Percentiles rank a stretch among this genome's conserved stretches.
phyloP scores from a whole-genome alignment of 345 rosid genomes.

The Bruguiera gymnorhiza region DNA sequence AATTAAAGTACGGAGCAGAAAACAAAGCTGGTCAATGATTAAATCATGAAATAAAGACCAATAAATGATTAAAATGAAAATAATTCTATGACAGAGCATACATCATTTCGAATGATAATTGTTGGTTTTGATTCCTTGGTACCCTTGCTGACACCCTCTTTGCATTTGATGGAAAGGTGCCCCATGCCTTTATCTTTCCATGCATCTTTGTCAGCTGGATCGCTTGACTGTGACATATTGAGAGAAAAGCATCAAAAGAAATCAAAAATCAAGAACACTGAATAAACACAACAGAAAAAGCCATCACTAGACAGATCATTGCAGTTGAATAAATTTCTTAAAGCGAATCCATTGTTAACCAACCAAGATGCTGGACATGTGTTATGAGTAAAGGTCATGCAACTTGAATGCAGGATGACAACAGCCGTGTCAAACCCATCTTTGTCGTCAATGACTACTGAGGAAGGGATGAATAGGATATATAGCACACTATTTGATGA shows the following conservation, averaged over 20 bases:
- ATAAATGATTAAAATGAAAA: background rate
- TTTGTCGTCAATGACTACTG: no score
- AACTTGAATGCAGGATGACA: no score
- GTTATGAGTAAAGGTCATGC: no score
- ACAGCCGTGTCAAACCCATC: no score
- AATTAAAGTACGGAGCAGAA: background rate
- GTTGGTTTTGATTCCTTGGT: conserved; percentile 88
- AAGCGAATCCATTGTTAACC: background rate
- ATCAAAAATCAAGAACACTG: background rate
- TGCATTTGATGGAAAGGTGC: conserved; percentile 80
- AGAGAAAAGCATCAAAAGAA: conserved; percentile 2
- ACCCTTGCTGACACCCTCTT: conserved; percentile 78
- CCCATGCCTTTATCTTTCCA: conserved; percentile 99
- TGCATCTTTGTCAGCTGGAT: conserved; percentile 68
- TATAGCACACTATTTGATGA: no score
- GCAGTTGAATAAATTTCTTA: no score
- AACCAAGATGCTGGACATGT: background rate
- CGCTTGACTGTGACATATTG: conserved; percentile 54
- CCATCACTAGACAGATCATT: background rate
- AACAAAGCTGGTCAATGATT: background rate
- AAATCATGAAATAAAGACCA: background rate
- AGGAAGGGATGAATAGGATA: no score
- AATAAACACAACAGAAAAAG: conserved; percentile 1
- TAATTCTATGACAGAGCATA: conserved; percentile 30
- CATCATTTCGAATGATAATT: conserved; percentile 79